Conservation (phyloP, 2,329 filamentous ascomycete species). For the Monascus ruber region DNA sequence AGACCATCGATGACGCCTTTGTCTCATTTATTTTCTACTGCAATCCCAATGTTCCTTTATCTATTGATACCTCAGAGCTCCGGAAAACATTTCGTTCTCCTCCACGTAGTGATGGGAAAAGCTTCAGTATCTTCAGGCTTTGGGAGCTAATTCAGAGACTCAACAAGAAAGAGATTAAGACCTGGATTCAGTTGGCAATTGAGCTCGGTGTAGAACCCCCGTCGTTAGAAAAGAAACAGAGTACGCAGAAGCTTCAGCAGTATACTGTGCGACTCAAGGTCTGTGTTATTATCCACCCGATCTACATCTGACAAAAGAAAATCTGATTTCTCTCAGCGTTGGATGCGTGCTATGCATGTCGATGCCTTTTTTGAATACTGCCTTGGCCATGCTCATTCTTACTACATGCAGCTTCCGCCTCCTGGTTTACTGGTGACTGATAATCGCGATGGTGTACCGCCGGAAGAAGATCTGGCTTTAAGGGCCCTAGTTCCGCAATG, state of each 20-base stretch:
- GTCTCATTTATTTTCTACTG: constrained; percentile 79
- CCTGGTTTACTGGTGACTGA: constrained; percentile 51
- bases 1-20: constrained; percentile 70
- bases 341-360: constrained; percentile 95
- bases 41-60: constrained; percentile 67
- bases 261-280: constrained; percentile 89
- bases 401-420: constrained; percentile 65
- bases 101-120: constrained; percentile 78
- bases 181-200: constrained; percentile 79
- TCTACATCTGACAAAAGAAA: neutral
- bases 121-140: constrained; percentile 65
- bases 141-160: constrained; percentile 70
- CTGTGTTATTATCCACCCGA: constrained; percentile 11
- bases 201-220: constrained; percentile 82
- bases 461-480: constrained; percentile 82
- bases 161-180: constrained; percentile 75
- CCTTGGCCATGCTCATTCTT: constrained; percentile 62
- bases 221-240: constrained; percentile 70
- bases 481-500: constrained; percentile 70
- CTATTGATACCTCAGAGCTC: constrained; percentile 58
- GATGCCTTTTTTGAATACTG: constrained; percentile 92
- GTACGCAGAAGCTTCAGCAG: constrained; percentile 86
- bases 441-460: constrained; percentile 66
- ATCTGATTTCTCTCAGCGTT: constrained; percentile 47
- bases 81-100: constrained; percentile 66